phyloP scores from a whole-genome alignment of 179 eudicot genomes.

The Nepenthes alata region DNA sequence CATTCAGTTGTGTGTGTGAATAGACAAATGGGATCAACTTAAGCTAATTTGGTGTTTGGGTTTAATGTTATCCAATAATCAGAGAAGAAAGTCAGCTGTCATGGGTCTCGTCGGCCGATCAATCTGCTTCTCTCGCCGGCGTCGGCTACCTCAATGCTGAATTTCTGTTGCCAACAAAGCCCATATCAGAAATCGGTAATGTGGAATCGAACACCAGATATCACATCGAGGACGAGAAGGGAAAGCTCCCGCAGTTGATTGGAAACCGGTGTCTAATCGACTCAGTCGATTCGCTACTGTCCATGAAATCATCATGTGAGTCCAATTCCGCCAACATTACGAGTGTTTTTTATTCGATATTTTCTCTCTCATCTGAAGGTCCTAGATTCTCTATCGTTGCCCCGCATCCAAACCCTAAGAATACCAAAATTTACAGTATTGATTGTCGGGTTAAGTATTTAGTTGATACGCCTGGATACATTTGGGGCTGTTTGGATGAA shows the following conservation, averaged over 20 bases:
- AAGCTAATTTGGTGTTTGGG: too few species aligned
- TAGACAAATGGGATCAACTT: too few species aligned
- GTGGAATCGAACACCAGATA: conserved; percentile 52
- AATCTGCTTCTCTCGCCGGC: conserved; percentile 20
- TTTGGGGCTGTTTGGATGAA: conserved; percentile 6
- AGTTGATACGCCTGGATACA: conserved; percentile 86
- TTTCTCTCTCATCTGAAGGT: conserved; percentile 24
- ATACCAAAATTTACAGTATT: conserved; percentile 38
- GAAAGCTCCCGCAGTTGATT: conserved; percentile 79
- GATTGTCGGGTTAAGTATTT: conserved; percentile 87
- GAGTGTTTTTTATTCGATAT: conserved; percentile 30
- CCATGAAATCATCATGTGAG: conserved; percentile 71
- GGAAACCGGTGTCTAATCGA: conserved; percentile 85
- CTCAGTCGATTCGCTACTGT: conserved; percentile 77
- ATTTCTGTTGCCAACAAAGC: conserved; percentile 58
- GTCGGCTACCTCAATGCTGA: conserved; percentile 47
- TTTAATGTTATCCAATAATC: too few species aligned
- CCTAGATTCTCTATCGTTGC: conserved; percentile 12
- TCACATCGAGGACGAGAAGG: conserved; percentile 73
- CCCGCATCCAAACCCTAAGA: conserved; percentile 21
- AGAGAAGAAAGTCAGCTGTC: not conserved
- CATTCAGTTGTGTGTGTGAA: too few species aligned
- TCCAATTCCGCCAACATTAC: conserved; percentile 58
- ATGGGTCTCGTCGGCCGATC: conserved; percentile 24
- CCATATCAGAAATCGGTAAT: conserved; percentile 71